phyloP scores from a whole-genome alignment of 2,329 filamentous ascomycete genomes.

The Scortechinia acanthostroma region DNA sequence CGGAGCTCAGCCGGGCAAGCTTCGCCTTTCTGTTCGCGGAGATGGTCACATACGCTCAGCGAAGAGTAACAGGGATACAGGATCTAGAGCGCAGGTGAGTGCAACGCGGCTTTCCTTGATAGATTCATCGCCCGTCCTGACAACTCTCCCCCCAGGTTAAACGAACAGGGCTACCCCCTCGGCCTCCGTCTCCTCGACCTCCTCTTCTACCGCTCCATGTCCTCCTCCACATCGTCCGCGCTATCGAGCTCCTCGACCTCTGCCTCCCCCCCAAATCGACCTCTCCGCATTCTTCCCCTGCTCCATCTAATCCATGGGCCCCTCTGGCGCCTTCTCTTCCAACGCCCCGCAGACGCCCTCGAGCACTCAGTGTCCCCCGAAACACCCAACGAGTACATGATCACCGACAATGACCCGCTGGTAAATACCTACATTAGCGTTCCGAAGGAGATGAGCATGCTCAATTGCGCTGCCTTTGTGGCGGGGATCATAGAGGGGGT shows the following conservation, averaged over 20 bases:
- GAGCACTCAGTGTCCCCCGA: constrained; percentile 44
- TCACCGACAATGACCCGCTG: constrained; percentile 63
- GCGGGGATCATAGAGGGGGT: constrained; percentile 64
- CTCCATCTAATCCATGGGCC: constrained; percentile 61
- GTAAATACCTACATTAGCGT: constrained; percentile 62
- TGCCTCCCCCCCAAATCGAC: neutral
- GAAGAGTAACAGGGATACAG: neutral
- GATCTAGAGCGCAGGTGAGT: neutral
- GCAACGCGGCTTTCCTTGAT: neutral
- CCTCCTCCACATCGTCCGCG: neutral
- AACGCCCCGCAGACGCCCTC: constrained; percentile 57
- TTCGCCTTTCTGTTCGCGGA: neutral
- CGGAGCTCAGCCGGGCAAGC: constrained; percentile 1
- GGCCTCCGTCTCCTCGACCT: constrained; percentile 2
- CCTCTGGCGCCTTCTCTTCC: constrained; percentile 59
- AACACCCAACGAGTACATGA: constrained; percentile 63
- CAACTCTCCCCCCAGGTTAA: neutral
- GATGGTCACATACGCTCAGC: constrained; percentile 1
- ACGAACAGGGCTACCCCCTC: constrained; percentile 2
- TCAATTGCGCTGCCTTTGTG: constrained; percentile 64
- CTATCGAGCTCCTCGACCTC: neutral
- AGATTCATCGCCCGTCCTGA: neutral
- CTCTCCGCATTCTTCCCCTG: neutral
- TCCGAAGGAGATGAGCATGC: constrained; percentile 58
- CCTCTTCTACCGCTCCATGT: neutral